Base-by-base conservation (phyloP, 192 early-diverging fungal genomes). In the Linnemannia elongata region DNA sequence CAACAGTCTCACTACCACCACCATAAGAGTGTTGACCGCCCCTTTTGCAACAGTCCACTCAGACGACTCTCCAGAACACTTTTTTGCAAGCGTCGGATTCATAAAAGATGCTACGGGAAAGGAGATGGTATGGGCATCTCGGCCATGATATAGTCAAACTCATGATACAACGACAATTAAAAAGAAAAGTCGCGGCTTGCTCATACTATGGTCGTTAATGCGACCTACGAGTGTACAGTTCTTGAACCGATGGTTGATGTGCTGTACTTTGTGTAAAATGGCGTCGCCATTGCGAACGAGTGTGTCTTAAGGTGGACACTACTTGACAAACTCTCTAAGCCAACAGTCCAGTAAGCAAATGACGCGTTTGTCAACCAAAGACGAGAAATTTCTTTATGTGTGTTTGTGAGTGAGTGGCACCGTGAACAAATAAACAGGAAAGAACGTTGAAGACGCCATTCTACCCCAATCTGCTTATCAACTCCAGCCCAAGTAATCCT, bases 1-100 rank as follows among this genome's bases (percentile, higher is more conserved):
- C 13, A 30, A 66, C 10, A 33, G 30, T 13, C 0, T 10, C 12
- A 66, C 3, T 17, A 66, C 60, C 30, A 27, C 27, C 15, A 33
- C 12, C 13, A 66, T 87, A 47, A 68, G 27, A 18, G 63, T 87
- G 8, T 42, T 41, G 2, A 87, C 80, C 7, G 75, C 17, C 6
- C 20, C 76, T 15, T 87, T 87, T 71, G 69, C 47, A 1, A 45
- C 27, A 3, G 79, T 81, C 17, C 79, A 71, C 47, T 63, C 57
- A 12, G 76, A 87, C 2, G 85, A 87, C 24, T 87, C 85, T 7
- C 79, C 85, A n/a, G 85, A 49, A 33, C 79, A 81, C 33, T 87
- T 87, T 54, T 81, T 87, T 75, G 45, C 47, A 22, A 63, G 38
- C 1, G 52, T 87, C 6, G 79, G 72, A 6, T 87, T 87, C 20